These are phyloP conservation scores for Paramecium octaurelia DNA, from an alignment of 73 alveolate genomes.

Conservation along the genomic window DNA sequence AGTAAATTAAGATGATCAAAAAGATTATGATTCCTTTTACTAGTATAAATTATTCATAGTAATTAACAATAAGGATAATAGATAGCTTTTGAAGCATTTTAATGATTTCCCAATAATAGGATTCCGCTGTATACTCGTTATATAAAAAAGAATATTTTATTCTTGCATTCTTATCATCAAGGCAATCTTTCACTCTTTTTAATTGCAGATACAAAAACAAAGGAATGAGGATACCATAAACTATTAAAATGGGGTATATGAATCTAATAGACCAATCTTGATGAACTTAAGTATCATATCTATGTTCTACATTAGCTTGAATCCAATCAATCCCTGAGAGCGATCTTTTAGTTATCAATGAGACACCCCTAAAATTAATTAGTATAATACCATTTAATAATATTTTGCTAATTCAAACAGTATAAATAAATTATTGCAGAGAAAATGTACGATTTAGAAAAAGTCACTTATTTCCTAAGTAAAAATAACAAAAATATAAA, in stretches of 20 bases:
- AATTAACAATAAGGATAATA: neutral
- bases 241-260: neutral
- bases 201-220: neutral
- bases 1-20: neutral
- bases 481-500: neutral
- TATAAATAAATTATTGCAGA: neutral
- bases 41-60: neutral
- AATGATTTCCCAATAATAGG: conserved; percentile 43
- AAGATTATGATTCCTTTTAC: neutral
- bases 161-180: neutral
- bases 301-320: neutral
- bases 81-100: neutral
- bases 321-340: conserved; percentile 1
- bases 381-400: neutral
- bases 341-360: neutral
- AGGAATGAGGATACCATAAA: neutral
- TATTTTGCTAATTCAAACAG: neutral
- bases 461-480: neutral
- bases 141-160: neutral
- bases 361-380: neutral
- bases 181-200: neutral
- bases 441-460: neutral
- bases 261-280: neutral
- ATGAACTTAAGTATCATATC: neutral
- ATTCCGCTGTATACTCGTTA: neutral